Evolutionary conservation across 2,329 filamentous ascomycete species (phyloP), one percentile per base, ranked within the genome.

Genomic region (Penicillium sp.): DNA sequence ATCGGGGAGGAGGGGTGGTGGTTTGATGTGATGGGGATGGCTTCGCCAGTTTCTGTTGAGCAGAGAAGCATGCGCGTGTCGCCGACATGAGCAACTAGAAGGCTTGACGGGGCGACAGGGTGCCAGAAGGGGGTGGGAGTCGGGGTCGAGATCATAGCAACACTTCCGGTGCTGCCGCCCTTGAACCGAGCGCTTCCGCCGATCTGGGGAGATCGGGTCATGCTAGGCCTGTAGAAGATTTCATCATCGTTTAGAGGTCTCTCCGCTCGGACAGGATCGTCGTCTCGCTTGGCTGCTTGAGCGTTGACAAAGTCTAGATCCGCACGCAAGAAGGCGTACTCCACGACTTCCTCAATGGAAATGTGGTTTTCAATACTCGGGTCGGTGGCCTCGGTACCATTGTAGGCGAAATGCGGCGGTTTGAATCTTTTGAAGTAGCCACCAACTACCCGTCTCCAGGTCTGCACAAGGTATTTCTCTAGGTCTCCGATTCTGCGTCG

Each of bases 41-140:
- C 87, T 42, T 86, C 80, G 7, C 94, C 94, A 1, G 90, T 93
- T 14, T 83, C 82, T 0, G 93, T 96, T 52, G 91, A 88, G 76
- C 92, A 97, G 31, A 99, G 84, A 3, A 99, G 79, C 58, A 97
- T 88, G 50, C 94, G 86, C 1, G 91, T 97, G 72, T 99, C 94
- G 57, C 94, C 94, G 2, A 97, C 91, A 70, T 99, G 94, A 0
- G 91, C 91, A 7, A 91, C 88, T 16, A 96, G 77, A 35, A 99
- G 77, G 0, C 91, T 95, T 0, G 89, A 91, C 4, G 90, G 88
- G 0, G 91, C 88, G 4, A 87, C 84, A 0, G 94, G 94, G 67
- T 97, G 90, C 94, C 94, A 99, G 75, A 96, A 99, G 0, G 94
- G 94, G 0, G 88, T 88, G 0, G 92, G 88, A 0, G 91, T 95